Evolutionary conservation across 108 stramenopile species (phyloP), one percentile per base, ranked within the genome.

Genomic region (Fragilaria radians): DNA sequence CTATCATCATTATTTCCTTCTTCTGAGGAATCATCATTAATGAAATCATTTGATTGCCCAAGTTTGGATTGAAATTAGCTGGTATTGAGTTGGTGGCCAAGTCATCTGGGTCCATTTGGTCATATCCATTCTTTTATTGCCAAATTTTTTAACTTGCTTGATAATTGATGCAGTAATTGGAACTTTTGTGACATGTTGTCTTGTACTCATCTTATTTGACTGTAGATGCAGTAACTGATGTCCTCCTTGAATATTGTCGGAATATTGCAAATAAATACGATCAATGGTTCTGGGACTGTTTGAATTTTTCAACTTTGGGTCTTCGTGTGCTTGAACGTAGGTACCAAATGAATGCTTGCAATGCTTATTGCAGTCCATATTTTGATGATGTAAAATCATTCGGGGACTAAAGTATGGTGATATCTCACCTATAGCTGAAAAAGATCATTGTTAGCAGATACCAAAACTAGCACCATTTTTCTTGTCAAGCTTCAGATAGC

Each of bases 161-260:
- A 77, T 72, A 14, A 78, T 45, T 0, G 32, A 11, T 11, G 62
- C 49, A 0, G 72, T 72, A 34, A 67, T 63, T 0, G 72, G 64
- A 18, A 73, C 25, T 2, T 36, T 27, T 18, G 58, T 70, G 14
- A 69, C 34, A 0, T 17, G 30, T 0, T 63, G 52, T 5, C 73
- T 4, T 1, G 48, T 68, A 18, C 72, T 24, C 0, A 47, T 42
- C 5, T 17, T 46, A 1, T 50, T 56, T 2, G 79, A 73, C 0
- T 0, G 26, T 0, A 80, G 22, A 27, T 52, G 18, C 0, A 73
- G 28, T 0, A 61, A 34, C 11, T 73, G 59, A 0, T 58, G 29
- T 0, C 63, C 51, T 1, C 79, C 79, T 0, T 69, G 11, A 46
- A 71, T 73, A 3, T 51, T 65, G 14, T 42, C 14, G 24, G 33